Evolutionary conservation across 2,329 filamentous ascomycete genomes (phyloP), one percentile per base, ranked within the genome.

Genomic region (Fusarium hainanense): DNA sequence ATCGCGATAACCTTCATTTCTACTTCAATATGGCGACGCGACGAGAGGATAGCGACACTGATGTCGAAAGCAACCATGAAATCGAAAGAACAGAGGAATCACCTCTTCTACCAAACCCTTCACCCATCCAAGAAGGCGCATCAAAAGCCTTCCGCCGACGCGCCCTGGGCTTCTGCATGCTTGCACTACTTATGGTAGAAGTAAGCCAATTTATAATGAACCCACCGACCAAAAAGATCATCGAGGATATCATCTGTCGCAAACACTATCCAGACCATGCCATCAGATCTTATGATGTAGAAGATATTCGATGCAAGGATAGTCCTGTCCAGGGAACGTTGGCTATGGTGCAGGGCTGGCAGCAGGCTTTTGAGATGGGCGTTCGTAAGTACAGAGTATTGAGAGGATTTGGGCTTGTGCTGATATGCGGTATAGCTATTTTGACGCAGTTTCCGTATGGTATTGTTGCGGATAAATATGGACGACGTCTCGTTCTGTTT

Each of bases 221-320:
- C 21, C 79, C 85, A 6, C 84, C 87, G 1, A 73, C 77, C 46
- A 84, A 82, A 51, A 82, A 84, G 55, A 81, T 88, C 52, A 81
- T 85, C 68, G 87, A 89, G 73, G 80, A 82, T 54, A 82, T 88
- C 47, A 82, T 87, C 46, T 89, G 87, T 74, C 82, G 83, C 25
- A 72, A 79, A 18, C 80, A 83, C 64, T 85, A 83, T 67, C 82
- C 84, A 7, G 77, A 81, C 4, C 76, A 81, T 46, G 70, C 79
- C 25, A 74, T 81, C 1, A 69, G 68, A 32, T 70, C 66, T 47
- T 54, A 63, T 46, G 72, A 54, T 5, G 64, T 76, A 72, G 54
- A 76, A 3, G 84, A 87, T 58, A 73, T 78, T 46, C 77, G 80
- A 8, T 89, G 87, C 77, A 88, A 89, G 71, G 74, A 76, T 5